Conservation (phyloP, 495 filamentous ascomycete genomes). For the Parathielavia appendiculata region DNA sequence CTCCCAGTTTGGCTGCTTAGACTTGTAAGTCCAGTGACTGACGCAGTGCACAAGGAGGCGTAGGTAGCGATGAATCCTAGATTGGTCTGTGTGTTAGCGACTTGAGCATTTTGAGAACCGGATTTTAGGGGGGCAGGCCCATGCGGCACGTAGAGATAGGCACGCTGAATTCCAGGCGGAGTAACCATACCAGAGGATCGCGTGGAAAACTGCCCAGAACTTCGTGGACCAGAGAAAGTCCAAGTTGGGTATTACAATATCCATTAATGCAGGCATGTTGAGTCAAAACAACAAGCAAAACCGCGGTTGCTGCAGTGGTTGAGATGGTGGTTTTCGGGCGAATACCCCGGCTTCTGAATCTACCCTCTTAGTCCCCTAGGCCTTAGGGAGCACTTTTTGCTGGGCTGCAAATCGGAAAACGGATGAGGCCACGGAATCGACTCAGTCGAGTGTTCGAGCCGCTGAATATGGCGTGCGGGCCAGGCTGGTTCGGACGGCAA, state of each 20-base stretch:
- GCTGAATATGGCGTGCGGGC: neutral
- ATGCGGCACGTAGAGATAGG: neutral
- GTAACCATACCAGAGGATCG: conserved; percentile 40
- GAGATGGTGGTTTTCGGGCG: neutral
- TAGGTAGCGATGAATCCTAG: conserved; percentile 48
- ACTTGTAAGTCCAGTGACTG: conserved; percentile 49
- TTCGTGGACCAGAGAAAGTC: conserved; percentile 37
- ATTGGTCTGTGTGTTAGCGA: conserved; percentile 24
- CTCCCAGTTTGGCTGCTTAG: conserved; percentile 37
- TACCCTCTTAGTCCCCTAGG: neutral
- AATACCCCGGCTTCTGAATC: neutral
- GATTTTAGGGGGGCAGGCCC: neutral
- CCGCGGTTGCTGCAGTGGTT: neutral
- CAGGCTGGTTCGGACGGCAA: conserved; percentile 12
- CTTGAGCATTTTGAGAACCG: neutral
- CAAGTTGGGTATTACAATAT: conserved; percentile 34
- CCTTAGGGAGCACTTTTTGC: conserved; percentile 9
- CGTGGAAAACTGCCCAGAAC: conserved; percentile 36
- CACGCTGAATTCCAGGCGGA: neutral
- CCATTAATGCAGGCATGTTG: conserved; percentile 33
- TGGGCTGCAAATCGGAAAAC: conserved; percentile 1
- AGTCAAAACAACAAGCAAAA: conserved; percentile 10
- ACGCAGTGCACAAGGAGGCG: conserved; percentile 50
- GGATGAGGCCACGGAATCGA: neutral
- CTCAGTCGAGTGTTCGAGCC: neutral